phyloP scores from a whole-genome alignment of 1,284 basidiomycete species.

The Dichomitus squalens region DNA sequence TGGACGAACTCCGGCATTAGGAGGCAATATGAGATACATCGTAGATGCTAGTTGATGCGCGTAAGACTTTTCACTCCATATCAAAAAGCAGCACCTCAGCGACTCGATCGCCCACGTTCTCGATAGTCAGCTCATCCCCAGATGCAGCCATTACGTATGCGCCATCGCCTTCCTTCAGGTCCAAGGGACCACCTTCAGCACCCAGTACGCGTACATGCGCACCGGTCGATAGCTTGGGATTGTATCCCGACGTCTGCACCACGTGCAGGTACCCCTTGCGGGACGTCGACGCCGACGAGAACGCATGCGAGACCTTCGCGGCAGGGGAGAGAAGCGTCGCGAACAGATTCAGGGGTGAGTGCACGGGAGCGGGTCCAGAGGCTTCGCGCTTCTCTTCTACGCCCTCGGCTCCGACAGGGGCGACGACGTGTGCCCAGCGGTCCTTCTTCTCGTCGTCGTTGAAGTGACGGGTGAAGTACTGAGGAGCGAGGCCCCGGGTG shows the following conservation, averaged over 20 bases:
- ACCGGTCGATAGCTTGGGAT: slow-evolving; percentile 51
- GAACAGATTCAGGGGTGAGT: slow-evolving; percentile 60
- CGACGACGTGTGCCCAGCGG: slow-evolving; percentile 42
- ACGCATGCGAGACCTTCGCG: slow-evolving; percentile 51
- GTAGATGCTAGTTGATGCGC: not conserved
- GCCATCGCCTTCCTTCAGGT: slow-evolving; percentile 68
- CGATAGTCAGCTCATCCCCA: slow-evolving; percentile 49
- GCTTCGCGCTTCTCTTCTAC: slow-evolving; percentile 66
- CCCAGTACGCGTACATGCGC: slow-evolving; percentile 47
- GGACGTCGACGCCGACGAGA: slow-evolving; percentile 27
- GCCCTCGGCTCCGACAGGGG: slow-evolving; percentile 30
- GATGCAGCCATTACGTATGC: slow-evolving; percentile 59
- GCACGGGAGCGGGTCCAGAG: slow-evolving; percentile 74
- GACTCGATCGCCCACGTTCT: slow-evolving; percentile 60
- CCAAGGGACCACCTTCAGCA: slow-evolving; percentile 42
- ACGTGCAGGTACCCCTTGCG: slow-evolving; percentile 63
- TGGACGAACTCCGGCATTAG: not conserved
- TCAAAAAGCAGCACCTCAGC: slow-evolving; percentile 80
- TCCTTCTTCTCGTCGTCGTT: slow-evolving; percentile 81
- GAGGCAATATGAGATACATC: not conserved
- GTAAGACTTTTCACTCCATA: slow-evolving; percentile 46
- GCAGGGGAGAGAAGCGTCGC: slow-evolving; percentile 67
- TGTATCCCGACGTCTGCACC: slow-evolving; percentile 79
- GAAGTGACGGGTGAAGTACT: slow-evolving; percentile 88
- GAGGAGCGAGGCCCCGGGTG: slow-evolving; percentile 58